These are phyloP conservation scores for Pythium brassicae DNA, from an alignment of 352 stramenopile genomes.

Conservation along the genomic window DNA sequence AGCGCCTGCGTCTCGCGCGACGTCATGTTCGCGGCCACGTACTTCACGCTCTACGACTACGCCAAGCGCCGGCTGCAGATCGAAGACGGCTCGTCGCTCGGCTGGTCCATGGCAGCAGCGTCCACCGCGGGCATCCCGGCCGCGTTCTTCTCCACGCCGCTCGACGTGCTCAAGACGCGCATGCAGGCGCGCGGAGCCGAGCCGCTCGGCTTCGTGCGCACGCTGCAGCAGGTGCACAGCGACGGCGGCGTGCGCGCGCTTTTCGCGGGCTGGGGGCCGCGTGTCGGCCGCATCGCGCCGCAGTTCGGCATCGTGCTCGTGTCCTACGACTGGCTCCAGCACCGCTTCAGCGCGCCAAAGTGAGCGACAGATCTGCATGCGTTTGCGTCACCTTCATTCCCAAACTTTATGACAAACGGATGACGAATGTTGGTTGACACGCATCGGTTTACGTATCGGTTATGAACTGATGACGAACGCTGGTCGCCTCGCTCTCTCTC, in stretches of 20 bases:
- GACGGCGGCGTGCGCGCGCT: constrained; percentile 50
- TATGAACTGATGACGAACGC: neutral
- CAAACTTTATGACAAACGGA: neutral
- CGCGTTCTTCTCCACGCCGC: constrained; percentile 69
- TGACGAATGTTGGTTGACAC: neutral
- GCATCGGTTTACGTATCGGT: neutral
- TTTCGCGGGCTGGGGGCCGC: constrained; percentile 67
- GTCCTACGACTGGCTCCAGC: constrained; percentile 74
- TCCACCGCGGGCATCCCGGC: constrained; percentile 67
- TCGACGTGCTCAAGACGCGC: constrained; percentile 77
- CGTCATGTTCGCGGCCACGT: constrained; percentile 72
- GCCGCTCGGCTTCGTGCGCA: constrained; percentile 39
- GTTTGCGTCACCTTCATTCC: neutral
- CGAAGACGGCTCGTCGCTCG: constrained; percentile 64
- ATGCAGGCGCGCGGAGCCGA: constrained; percentile 67
- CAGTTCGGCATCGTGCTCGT: constrained; percentile 83
- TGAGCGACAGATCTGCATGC: too few species aligned
- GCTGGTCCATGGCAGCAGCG: constrained; percentile 64
- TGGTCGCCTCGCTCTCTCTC: neutral
- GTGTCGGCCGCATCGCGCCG: constrained; percentile 67
- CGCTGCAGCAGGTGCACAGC: constrained; percentile 43
- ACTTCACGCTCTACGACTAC: constrained; percentile 80
- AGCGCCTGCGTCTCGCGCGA: constrained; percentile 63
- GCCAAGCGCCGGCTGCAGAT: constrained; percentile 60
- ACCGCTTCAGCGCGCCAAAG: constrained; percentile 34